Base-by-base conservation (phyloP, 2,329 filamentous ascomycete species). In the Paecilomyces variotii region DNA sequence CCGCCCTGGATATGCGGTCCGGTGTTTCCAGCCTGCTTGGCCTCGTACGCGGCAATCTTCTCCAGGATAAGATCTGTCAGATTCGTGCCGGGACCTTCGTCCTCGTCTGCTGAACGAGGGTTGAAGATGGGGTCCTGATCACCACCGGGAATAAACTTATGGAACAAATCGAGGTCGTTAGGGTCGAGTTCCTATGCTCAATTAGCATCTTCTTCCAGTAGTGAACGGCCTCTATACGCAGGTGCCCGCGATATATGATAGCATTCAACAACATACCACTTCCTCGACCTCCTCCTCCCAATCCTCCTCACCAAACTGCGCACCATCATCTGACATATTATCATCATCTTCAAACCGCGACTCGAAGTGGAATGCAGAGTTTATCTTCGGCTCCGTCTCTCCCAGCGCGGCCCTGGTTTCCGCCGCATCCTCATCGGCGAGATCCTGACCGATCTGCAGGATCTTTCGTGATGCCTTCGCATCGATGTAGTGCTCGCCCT, bases 41-140 rank as follows among this genome's bases (percentile, higher is more conserved):
- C 88, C 78, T 99, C 94, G 68, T 95, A 90, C 60, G 89, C 88
- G 3, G 91, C 91, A 70, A 99, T 99, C 76, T 96, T 96, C 70
- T 93, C 87, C 59, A 99, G 78, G 63, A 99, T 99, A 62, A 99
- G 79, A 69, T 96, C 92, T 14, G 94, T 91, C 59, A 99, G 80
- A 72, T 97, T 96, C 62, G 88, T 90, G 12, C 83, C 80, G 59
- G 82, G 78, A 12, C 80, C 80, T 49, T 78, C 78, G 35, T 80
- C 76, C 14, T 75, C 74, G 11, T 77, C 78, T 4, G 67, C 62
- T 7, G 69, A 67, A 57, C 75, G 71, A 26, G 89, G 84, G 71
- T 87, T 85, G 64, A 91, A 79, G 64, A 94, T 83, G 3, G 89
- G 85, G 64, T 92, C 83, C 60, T 85, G 85, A 62, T 91, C 87